Conservation (phyloP, 805 yeast genomes). For the Candida pseudofarinosa region DNA sequence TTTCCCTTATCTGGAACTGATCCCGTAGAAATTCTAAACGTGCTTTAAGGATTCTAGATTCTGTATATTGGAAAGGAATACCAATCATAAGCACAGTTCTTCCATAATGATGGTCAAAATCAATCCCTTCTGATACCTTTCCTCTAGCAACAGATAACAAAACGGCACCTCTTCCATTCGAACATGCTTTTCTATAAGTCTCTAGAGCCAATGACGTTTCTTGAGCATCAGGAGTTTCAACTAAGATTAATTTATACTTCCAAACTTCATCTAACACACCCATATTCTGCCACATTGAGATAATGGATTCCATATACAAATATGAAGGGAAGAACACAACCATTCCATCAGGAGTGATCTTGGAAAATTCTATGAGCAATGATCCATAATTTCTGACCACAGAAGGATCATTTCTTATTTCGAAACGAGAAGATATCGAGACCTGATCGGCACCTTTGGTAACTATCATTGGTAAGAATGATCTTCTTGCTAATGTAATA, state of each 20-base stretch:
- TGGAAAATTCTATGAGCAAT: slow-evolving; percentile 83
- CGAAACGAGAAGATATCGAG: slow-evolving; percentile 92
- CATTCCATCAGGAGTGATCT: slow-evolving; percentile 95
- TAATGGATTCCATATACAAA: slow-evolving; percentile 95
- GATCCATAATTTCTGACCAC: slow-evolving; percentile 97
- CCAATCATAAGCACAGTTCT: slow-evolving; percentile 98
- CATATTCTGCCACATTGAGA: slow-evolving; percentile 98
- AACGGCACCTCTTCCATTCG: slow-evolving; percentile 97
- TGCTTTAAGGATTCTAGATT: slow-evolving; percentile 92
- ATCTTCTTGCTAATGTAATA: slow-evolving; percentile 88
- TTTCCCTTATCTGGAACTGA: slow-evolving; percentile 87
- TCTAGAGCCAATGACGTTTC: slow-evolving; percentile 95
- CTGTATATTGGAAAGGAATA: slow-evolving; percentile 98
- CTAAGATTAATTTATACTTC: slow-evolving; percentile 92
- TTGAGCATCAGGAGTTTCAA: slow-evolving; percentile 98
- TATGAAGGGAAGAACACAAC: slow-evolving; percentile 97
- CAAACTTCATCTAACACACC: slow-evolving; percentile 97
- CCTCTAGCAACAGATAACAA: slow-evolving; percentile 97
- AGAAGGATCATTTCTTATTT: slow-evolving; percentile 95
- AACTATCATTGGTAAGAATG: slow-evolving; percentile 92
- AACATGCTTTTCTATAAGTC: slow-evolving; percentile 92
- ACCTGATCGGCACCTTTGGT: slow-evolving; percentile 99
- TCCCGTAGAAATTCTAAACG: slow-evolving; percentile 90
- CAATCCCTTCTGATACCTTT: slow-evolving; percentile 97
- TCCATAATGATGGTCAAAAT: slow-evolving; percentile 98